phyloP scores from a whole-genome alignment of 2,329 filamentous ascomycete genomes.

The Plectosphaerella cucumerina region DNA sequence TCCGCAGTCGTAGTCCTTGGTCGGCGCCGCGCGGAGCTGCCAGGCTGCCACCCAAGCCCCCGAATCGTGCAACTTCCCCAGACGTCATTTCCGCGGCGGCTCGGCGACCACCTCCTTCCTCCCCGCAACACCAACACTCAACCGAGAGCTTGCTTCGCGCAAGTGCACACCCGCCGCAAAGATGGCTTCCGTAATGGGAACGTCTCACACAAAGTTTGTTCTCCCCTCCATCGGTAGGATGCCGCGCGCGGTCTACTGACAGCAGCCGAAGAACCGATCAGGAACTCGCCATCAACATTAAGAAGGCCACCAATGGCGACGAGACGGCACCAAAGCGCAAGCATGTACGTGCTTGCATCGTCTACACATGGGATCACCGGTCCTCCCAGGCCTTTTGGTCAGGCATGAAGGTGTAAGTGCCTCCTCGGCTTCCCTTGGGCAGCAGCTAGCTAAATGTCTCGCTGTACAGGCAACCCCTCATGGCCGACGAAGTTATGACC shows the following conservation, averaged over 20 bases:
- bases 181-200: constrained; percentile 12
- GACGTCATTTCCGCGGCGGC: background rate
- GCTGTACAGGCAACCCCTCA: constrained; percentile 77
- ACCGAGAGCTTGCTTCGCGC: constrained; percentile 4
- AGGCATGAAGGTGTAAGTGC: constrained; percentile 90
- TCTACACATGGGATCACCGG: constrained; percentile 99
- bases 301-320: constrained; percentile 65
- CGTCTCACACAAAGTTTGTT: constrained; percentile 13
- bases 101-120: background rate
- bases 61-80: background rate
- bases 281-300: constrained; percentile 66
- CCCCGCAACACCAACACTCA: background rate
- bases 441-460: background rate
- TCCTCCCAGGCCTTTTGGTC: constrained; percentile 94
- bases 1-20: background rate
- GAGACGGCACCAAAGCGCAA: constrained; percentile 72
- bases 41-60: no score
- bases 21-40: background rate
- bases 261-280: constrained; percentile 54
- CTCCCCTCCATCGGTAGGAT: no score
- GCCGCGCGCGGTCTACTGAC: constrained; percentile 3
- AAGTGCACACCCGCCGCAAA: constrained; percentile 4
- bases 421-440: background rate
- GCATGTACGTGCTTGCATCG: constrained; percentile 96
- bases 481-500: constrained; percentile 96